Evolutionary conservation across 1,139 yeast genomes (phyloP), one percentile per base, ranked within the genome.

Genomic region (Geotrichum cucujoidarum): DNA sequence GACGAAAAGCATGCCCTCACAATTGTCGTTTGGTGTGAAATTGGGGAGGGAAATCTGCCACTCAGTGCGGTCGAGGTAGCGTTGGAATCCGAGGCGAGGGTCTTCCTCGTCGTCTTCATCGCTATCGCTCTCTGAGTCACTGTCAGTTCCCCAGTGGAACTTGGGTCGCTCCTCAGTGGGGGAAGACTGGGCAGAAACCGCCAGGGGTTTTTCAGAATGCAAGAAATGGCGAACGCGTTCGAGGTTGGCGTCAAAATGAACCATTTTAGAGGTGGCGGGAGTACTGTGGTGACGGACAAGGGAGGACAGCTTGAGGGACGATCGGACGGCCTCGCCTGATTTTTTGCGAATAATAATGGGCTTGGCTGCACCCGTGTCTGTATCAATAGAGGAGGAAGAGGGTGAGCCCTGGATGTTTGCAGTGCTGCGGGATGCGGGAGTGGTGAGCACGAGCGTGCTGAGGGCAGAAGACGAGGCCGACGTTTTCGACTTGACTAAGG

Each of bases 231-330:
- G 74, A 32, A 86, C 79, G 58, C 84, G 88, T 55, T 73, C 81
- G 43, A 77, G 62, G 43, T 71, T 73, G 39, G 76, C 75, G 39
- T 90, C 94, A 66, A 87, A 87, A 64, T 87, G 92, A 22, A 87
- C 95, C 56, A 75, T 80, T 60, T 87, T 87, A 17, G 84, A 78
- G 3, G 94, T 82, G 0, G 83, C 70, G 2, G 95, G 95, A 69
- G 85, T 74, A 13, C 89, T 81, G 56, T 74, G 73, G 31, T 80
- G 74, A 48, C 86, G 68, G 37, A 68, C 67, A 37, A 78, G 38
- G 6, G 38, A 34, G 16, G 38, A 34, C 24, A 34, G 62, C 60
- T 82, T 84, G 47, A 87, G 71, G 22, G 87, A 81, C 2, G 90
- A 78, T 60, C 85, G 84, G 43, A 87, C 84, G 35, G 84, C 70